Base-by-base conservation (phyloP, 2,329 filamentous ascomycete species). In the Xylariaceae sp. region DNA sequence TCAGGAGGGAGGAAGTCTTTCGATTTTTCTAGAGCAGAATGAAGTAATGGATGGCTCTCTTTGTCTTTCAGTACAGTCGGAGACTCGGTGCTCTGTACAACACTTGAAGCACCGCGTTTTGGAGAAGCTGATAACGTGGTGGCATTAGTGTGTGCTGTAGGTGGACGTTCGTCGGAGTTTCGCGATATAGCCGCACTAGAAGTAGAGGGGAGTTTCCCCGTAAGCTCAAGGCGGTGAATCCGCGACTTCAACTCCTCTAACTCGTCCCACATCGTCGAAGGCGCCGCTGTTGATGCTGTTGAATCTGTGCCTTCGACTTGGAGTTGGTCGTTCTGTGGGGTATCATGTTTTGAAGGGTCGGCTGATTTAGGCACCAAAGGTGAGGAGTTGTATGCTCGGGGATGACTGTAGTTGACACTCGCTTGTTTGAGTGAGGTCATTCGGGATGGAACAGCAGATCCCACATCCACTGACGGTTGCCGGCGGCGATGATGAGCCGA, bases 221-320 rank as follows among this genome's bases (percentile, higher is more conserved):
- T 94, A 55, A 94, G 68, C 65, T 97, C 93, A 8, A 98, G 77
- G 49, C 89, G 87, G 56, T 88, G 84, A 57, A 98, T 95, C 22
- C 93, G 82, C 33, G 88, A 93, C 65, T 97, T 97, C 37, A 98
- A 71, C 54, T 97, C 93, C 57, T 97, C 93, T 22, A 98, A 71
- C 66, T 98, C 93, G 63, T 97, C 93, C 93, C 93, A 98, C 3
- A 98, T 88, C 0, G 90, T 96, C 2, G 90, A 94, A 11, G 91
- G 88, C 1, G 88, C 89, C 1, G 85, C 90, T 1, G 88, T 93
- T 0, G 93, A 97, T 25, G 86, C 77, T 0, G 86, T 92, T 1
- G 93, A 97, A 58, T 93, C 89, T 0, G 89, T 90, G 7, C 84
- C 85, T 58, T 91, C 83, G 22, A 72, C 56, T 47, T 77, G 69